A percentile compares a stretch with the other conserved stretches of the same genome.
phyloP scores from a whole-genome alignment of 345 rosid species.

The Populus tremula region DNA sequence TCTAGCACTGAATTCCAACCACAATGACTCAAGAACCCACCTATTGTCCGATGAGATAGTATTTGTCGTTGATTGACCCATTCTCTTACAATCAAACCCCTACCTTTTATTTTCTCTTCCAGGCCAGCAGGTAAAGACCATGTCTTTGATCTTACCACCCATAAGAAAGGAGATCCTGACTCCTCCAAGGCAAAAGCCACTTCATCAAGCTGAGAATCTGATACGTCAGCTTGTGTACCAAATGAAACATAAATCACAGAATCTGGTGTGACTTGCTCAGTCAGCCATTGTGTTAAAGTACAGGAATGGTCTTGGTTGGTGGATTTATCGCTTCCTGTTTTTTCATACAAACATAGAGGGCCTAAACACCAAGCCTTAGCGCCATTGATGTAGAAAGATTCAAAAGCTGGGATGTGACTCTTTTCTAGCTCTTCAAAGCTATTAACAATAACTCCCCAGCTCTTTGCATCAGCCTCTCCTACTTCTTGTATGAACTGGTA shows the following conservation, averaged over 20 bases:
- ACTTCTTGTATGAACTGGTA: neutral
- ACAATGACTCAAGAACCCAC: conserved; percentile 31
- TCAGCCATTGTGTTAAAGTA: conserved; percentile 4
- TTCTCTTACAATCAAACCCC: conserved; percentile 21
- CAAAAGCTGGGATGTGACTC: conserved; percentile 16
- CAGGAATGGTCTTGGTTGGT: neutral
- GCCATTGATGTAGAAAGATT: conserved; percentile 15
- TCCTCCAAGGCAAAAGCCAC: conserved; percentile 20
- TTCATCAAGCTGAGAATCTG: conserved; percentile 21
- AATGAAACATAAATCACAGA: conserved; percentile 20
- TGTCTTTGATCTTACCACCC: conserved; percentile 22
- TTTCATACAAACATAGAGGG: conserved; percentile 10
- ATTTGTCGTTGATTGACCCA: conserved; percentile 24
- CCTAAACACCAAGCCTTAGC: conserved; percentile 31
- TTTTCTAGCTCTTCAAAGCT: conserved; percentile 25
- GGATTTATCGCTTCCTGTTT: neutral
- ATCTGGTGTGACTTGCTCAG: neutral
- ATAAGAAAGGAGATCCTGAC: conserved; percentile 15
- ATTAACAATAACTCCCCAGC: conserved; percentile 26
- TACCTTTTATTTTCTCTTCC: conserved; percentile 12
- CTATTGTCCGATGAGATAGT: conserved; percentile 13
- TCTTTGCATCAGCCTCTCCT: conserved; percentile 15
- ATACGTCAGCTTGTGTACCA: conserved; percentile 22
- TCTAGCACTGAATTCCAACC: conserved; percentile 26
- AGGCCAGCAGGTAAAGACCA: neutral